Evolutionary conservation across 768 basidiomycete genomes (phyloP), one percentile per base, ranked within the genome.

Genomic region (Pleurotus ostreatus): DNA sequence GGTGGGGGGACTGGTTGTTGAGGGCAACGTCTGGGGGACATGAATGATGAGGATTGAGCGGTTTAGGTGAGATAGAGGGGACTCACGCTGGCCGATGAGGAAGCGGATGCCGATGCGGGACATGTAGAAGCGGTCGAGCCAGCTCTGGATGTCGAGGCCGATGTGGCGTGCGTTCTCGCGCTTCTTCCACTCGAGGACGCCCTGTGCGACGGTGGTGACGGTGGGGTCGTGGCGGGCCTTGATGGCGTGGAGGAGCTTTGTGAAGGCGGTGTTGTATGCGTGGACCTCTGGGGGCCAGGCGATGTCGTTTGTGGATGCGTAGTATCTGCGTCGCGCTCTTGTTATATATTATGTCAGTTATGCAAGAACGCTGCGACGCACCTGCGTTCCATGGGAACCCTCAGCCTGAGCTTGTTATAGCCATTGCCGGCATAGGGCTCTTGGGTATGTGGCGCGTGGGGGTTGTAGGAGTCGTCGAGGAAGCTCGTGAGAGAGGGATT

Each of bases 121-220:
- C 84, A 99, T 84, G 69, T 99, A 98, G 72, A 98, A 99, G 40
- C 97, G 80, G 70, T 98, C 97, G 61, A 99, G 73, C 92, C 95
- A 98, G 22, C 87, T 85, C 69, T 98, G 96, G 51, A 99, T 89
- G 62, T 94, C 92, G 38, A 87, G 75, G 13, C 89, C 90, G 48
- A 94, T 92, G 48, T 83, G 78, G 34, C 76, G 80, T 12, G 82
- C 79, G 46, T 87, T 84, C 66, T 83, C 83, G 57, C 74, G 78
- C 34, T 84, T 79, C 68, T 98, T 98, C 94, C 94, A 98, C 68
- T 99, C 96, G 57, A 98, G 76, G 3, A 99, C 90, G 47, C 96
- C 96, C 70, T 96, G 94, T 0, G 92, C 94, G 56, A 98, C 91
- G 6, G 95, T 97, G 5, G 96, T 95, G 6, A 98, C 97, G 0